These are phyloP conservation scores for Yamadazyma triangularis DNA, from an alignment of 1,139 yeast species.

Conservation along the genomic window DNA sequence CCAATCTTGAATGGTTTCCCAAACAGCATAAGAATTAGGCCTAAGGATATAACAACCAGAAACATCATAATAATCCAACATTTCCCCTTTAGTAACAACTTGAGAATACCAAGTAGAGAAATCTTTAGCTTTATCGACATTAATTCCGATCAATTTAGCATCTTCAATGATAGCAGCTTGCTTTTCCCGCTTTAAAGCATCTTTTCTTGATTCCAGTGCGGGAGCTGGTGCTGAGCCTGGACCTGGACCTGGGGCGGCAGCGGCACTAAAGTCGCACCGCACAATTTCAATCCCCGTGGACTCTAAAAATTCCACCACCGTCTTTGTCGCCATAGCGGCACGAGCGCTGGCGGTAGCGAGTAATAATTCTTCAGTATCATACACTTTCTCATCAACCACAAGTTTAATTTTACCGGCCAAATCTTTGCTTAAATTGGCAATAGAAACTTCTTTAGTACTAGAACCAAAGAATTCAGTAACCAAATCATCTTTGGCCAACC, in stretches of 20 bases:
- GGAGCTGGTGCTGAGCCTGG: conserved; percentile 31
- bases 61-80: conserved; percentile 97
- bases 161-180: conserved; percentile 65
- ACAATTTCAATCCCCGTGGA: conserved; percentile 54
- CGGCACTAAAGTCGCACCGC: conserved; percentile 56
- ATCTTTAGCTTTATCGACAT: conserved; percentile 86
- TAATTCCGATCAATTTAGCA: conserved; percentile 93
- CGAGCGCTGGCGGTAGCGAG: conserved; percentile 57
- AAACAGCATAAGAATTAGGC: conserved; percentile 89
- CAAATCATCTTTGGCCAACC: conserved; percentile 81
- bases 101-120: conserved; percentile 98
- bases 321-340: conserved; percentile 51
- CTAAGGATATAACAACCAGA: conserved; percentile 98
- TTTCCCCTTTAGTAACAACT: conserved; percentile 91
- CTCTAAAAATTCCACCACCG: conserved; percentile 48
- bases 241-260: conserved; percentile 32
- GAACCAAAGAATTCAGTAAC: conserved; percentile 62
- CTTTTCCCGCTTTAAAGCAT: conserved; percentile 29
- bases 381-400: conserved; percentile 57
- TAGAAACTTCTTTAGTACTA: conserved; percentile 61
- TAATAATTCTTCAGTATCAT: conserved; percentile 44
- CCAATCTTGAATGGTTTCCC: conserved; percentile 93
- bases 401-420: conserved; percentile 63
- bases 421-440: conserved; percentile 52
- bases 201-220: conserved; percentile 19